Base-by-base conservation (phyloP, 1,284 basidiomycete species). In the Microbotryomycetes sp. region DNA sequence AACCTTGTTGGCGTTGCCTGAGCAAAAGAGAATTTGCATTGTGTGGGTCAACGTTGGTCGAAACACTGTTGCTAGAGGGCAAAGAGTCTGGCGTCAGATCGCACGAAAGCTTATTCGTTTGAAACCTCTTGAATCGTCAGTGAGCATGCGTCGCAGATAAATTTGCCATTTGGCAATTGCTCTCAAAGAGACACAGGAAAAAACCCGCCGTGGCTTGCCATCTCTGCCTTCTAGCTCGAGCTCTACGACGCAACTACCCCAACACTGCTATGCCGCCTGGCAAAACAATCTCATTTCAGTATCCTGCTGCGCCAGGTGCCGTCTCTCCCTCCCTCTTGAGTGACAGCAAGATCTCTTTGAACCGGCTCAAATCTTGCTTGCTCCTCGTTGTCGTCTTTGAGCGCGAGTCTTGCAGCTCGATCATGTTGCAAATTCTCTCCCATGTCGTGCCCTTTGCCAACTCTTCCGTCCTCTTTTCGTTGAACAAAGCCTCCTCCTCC, bases 341-440 rank as follows among this genome's bases (percentile, higher is more conserved):
- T 60, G 87, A 81, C 69, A 96, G 77, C 61, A 96, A 77, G 50
- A 96, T 86, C 75, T 96, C 93, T 78, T 91, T 94, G 82, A 91
- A 91, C 64, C 94, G 82, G 48, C 83, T 79, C 60, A 97, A 80
- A 73, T 98, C 96, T 1, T 87, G 91, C 47, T 90, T 89, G 23
- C 89, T 89, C n/a, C 91, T 84, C 23, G 92, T 87, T 71, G 92
- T 83, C 0, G 93, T 97, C 81, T 97, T 99, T 79, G 87, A 90
- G 78, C 81, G 91, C 60, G 91, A 96, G 76, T 97, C 97, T 76
- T 97, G 85, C 48, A 98, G 81, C 67, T 93, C 91, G 61, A 97
- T 78, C 57, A 88, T 77, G 52, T 87, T 86, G 73, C 86, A 87
- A 73, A 98, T 93, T 28, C 94, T 86, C 70, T 91, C 85, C 96